Evolutionary conservation across 306 rosid species (phyloP).

Genomic region (Glycine soja): DNA sequence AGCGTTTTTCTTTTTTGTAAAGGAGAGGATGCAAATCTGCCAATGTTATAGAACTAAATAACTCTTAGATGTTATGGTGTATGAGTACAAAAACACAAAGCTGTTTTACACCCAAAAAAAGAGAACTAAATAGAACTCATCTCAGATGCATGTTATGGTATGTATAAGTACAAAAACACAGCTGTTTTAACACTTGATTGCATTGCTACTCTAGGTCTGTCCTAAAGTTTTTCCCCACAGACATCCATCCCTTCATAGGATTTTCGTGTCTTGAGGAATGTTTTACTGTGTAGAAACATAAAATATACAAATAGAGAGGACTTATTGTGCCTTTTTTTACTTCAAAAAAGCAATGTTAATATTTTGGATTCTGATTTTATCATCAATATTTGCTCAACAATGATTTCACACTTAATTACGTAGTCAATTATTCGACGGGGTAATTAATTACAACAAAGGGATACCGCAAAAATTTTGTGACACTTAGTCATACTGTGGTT

Average conservation of each 20-base stretch:
- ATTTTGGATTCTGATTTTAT: background rate
- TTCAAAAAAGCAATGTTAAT: background rate
- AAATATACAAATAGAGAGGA: background rate
- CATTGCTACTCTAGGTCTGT: constrained; percentile 4
- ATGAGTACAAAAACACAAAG: too few relatives aligned
- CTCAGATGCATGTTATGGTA: background rate
- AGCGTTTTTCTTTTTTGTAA: background rate
- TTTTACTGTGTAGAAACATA: background rate
- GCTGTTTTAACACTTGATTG: background rate
- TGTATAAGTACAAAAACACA: background rate
- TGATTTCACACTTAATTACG: background rate
- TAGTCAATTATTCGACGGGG: background rate
- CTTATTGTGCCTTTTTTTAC: background rate
- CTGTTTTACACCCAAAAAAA: too few relatives aligned
- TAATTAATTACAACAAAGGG: background rate
- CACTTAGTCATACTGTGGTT: background rate
- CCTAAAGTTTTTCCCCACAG: background rate
- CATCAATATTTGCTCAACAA: background rate
- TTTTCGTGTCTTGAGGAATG: background rate
- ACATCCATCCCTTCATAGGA: background rate
- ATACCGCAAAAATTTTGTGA: background rate
- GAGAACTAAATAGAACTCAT: background rate
- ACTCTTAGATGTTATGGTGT: background rate
- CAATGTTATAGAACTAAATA: constrained; percentile 10
- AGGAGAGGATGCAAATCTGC: background rate